These are phyloP conservation scores for Teunomyces gatunensis DNA, from an alignment of 805 yeast species.

Conservation along the genomic window DNA sequence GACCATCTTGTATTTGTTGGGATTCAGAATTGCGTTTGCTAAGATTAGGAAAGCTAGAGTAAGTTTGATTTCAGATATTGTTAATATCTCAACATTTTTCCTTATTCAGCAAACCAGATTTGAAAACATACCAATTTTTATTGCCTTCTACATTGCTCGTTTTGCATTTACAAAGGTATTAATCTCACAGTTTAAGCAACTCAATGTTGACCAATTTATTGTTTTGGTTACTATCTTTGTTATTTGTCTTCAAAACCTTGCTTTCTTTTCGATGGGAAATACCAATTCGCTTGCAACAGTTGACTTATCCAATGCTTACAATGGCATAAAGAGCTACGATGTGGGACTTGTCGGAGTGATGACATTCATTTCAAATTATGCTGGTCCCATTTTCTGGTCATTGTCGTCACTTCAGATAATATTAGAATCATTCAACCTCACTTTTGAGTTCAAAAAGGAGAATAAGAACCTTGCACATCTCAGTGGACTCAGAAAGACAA, in stretches of 20 bases:
- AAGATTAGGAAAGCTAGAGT: constrained; percentile 19
- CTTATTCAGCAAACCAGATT: constrained; percentile 55
- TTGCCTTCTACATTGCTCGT: constrained; percentile 33
- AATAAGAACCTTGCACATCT: constrained; percentile 13
- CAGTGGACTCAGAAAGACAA: constrained; percentile 28
- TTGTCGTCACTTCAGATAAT: constrained; percentile 42
- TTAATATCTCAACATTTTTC: constrained; percentile 36
- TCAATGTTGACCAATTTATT: constrained; percentile 17
- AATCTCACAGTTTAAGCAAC: constrained; percentile 5
- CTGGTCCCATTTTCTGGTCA: constrained; percentile 83
- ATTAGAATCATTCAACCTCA: constrained; percentile 28
- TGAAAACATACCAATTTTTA: constrained; percentile 54
- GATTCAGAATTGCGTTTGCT: constrained; percentile 27
- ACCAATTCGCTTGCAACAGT: constrained; percentile 91
- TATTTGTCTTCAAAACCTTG: constrained; percentile 64
- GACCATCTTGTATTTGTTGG: constrained; percentile 27
- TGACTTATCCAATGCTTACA: constrained; percentile 88
- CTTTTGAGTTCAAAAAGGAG: constrained; percentile 10
- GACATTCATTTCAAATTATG: constrained; percentile 81
- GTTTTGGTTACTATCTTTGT: constrained; percentile 32
- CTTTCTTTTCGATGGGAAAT: constrained; percentile 85
- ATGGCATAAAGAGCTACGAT: constrained; percentile 74
- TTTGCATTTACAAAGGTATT: constrained; percentile 16
- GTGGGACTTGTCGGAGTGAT: constrained; percentile 70
- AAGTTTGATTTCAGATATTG: constrained; percentile 34